Evolutionary conservation across 2,329 filamentous ascomycete genomes (phyloP).

Genomic region (Grosmannia huntii): DNA sequence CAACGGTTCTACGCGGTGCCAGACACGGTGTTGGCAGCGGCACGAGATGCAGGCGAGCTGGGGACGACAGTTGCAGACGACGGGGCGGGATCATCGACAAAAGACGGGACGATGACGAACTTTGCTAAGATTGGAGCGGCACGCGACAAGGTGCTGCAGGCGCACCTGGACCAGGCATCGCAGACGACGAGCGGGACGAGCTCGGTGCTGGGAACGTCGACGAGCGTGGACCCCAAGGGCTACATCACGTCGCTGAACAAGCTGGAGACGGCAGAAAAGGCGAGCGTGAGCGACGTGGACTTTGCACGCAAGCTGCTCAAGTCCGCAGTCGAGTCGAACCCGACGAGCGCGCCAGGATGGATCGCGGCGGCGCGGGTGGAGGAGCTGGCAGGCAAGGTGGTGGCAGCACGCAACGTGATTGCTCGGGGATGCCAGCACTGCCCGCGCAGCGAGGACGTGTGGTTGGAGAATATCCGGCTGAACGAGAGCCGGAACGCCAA

Average conservation of each 20-base stretch:
- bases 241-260: slow-evolving; percentile 88
- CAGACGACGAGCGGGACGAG: slow-evolving; percentile 56
- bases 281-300: slow-evolving; percentile 88
- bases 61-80: slow-evolving; percentile 79
- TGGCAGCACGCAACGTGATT: slow-evolving; percentile 79
- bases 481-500: slow-evolving; percentile 91
- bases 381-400: slow-evolving; percentile 82
- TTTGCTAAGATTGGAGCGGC: slow-evolving; percentile 96
- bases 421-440: slow-evolving; percentile 80
- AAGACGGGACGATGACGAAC: slow-evolving; percentile 91
- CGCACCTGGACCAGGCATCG: slow-evolving; percentile 58
- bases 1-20: slow-evolving; percentile 92
- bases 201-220: slow-evolving; percentile 66
- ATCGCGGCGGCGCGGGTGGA: slow-evolving; percentile 88
- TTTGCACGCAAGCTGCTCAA: slow-evolving; percentile 85
- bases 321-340: slow-evolving; percentile 94
- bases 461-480: slow-evolving; percentile 89
- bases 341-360: slow-evolving; percentile 88
- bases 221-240: slow-evolving; percentile 86
- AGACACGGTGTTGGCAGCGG: slow-evolving; percentile 85
- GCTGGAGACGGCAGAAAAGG: slow-evolving; percentile 66
- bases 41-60: slow-evolving; percentile 66
- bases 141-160: slow-evolving; percentile 87
- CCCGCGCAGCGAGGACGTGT: slow-evolving; percentile 87
- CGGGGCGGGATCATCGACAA: slow-evolving; percentile 27